phyloP scores from a whole-genome alignment of 2,329 filamentous ascomycete species.

The Raffaelea deltoideospora region DNA sequence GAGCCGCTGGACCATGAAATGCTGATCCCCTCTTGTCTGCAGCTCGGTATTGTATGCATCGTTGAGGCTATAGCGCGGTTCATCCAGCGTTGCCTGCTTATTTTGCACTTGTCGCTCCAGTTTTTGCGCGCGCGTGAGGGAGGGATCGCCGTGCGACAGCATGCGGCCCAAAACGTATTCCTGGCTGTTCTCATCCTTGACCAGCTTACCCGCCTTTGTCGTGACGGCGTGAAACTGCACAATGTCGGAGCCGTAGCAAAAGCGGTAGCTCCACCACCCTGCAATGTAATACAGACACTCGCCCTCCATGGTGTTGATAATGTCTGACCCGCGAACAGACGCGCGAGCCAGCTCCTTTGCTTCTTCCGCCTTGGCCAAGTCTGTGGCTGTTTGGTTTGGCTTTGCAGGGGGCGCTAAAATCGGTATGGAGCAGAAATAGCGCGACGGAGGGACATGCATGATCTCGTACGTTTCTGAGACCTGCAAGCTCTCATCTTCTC shows the following conservation, averaged over 20 bases:
- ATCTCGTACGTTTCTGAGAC: constrained; percentile 48
- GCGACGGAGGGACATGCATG: constrained; percentile 53
- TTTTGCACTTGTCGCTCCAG: constrained; percentile 6
- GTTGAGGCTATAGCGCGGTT: constrained; percentile 1
- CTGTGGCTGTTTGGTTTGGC: constrained; percentile 50
- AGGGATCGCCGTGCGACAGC: not conserved
- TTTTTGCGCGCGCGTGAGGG: not conserved
- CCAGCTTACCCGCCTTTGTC: constrained; percentile 56
- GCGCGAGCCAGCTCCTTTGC: constrained; percentile 67
- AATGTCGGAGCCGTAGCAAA: constrained; percentile 78
- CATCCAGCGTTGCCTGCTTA: constrained; percentile 1
- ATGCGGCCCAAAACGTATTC: constrained; percentile 65
- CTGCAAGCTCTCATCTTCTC: constrained; percentile 18
- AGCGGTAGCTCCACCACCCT: constrained; percentile 94
- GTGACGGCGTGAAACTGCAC: constrained; percentile 82
- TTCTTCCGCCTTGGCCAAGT: constrained; percentile 56
- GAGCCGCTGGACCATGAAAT: constrained; percentile 74
- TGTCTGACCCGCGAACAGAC: constrained; percentile 62
- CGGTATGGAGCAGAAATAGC: constrained; percentile 77
- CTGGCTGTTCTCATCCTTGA: constrained; percentile 59
- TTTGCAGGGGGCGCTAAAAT: constrained; percentile 41
- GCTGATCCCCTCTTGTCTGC: constrained; percentile 67
- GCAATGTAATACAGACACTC: constrained; percentile 68
- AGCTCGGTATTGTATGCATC: constrained; percentile 43
- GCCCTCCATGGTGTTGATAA: constrained; percentile 62